A percentile compares a stretch with the other conserved stretches of the same genome.
Conservation (phyloP, 192 early-diverging fungal species). For the Coemansia sp. region DNA sequence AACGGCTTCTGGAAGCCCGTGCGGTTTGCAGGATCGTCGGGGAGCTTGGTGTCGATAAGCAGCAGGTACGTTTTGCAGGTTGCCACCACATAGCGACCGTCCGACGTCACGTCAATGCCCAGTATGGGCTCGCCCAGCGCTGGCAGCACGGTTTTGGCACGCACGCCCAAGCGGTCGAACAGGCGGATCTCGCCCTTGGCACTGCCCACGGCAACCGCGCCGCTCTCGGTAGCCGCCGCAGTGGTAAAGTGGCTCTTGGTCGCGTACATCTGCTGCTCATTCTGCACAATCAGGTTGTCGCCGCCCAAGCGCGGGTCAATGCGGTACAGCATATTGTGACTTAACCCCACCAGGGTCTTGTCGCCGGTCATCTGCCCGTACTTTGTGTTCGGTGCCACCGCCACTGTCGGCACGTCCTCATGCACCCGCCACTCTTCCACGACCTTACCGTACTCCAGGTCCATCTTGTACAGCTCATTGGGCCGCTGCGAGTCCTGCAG, state of each 20-base stretch:
- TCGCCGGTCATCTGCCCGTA: constrained; percentile 73
- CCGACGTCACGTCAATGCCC: constrained; percentile 85
- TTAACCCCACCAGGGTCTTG: constrained; percentile 77
- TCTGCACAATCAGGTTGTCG: constrained; percentile 65
- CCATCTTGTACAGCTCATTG: constrained; percentile 83
- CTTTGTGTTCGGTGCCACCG: constrained; percentile 72
- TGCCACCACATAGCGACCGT: constrained; percentile 82
- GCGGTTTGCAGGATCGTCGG: constrained; percentile 50
- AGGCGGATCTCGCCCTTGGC: constrained; percentile 87
- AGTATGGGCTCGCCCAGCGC: constrained; percentile 83
- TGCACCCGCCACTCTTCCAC: constrained; percentile 93
- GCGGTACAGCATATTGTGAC: constrained; percentile 78
- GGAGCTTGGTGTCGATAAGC: constrained; percentile 70
- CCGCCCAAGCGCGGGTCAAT: constrained; percentile 82
- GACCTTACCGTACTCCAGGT: constrained; percentile 85
- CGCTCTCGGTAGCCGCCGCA: constrained; percentile 72
- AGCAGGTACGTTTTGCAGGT: constrained; percentile 86
- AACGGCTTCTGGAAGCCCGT: constrained; percentile 72
- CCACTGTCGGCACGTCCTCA: constrained; percentile 64
- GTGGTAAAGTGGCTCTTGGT: constrained; percentile 69
- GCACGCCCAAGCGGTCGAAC: constrained; percentile 72
- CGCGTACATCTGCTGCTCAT: constrained; percentile 67
- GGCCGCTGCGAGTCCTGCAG: constrained; percentile 69
- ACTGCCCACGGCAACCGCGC: constrained; percentile 77
- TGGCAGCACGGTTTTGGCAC: constrained; percentile 85